phyloP scores from a whole-genome alignment of 1,284 basidiomycete species.

The Sporisorium iseilematis-ciliati region DNA sequence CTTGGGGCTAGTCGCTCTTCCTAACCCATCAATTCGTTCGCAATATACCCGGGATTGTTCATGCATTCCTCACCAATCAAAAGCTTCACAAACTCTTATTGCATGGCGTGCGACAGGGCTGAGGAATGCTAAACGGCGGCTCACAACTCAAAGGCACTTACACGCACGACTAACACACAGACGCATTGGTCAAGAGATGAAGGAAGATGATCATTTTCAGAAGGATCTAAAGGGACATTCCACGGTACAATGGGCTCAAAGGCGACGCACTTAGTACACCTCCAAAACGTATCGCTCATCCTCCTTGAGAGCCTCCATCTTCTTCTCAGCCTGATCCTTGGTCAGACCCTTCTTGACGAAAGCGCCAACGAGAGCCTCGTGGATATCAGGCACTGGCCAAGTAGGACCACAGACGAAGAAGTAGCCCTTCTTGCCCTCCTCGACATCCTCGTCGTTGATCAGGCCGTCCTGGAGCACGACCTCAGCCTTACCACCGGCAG shows the following conservation, averaged over 20 bases:
- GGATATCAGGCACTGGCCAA: conserved; percentile 98
- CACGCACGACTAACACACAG: not conserved
- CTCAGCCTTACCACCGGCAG: conserved; percentile 67
- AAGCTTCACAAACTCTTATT: not conserved
- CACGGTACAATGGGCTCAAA: not conserved
- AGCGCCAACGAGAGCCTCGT: conserved; percentile 86
- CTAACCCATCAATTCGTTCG: not conserved
- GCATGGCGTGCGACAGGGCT: not conserved
- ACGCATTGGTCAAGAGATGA: not conserved
- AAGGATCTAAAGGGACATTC: not conserved
- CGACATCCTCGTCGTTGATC: conserved; percentile 45
- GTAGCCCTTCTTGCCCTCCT: conserved; percentile 71
- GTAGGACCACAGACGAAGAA: conserved; percentile 99
- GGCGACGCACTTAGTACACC: conserved; percentile 73
- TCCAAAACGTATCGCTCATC: conserved; percentile 97
- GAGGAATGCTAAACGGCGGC: not conserved
- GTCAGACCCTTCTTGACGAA: conserved; percentile 79
- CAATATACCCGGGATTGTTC: conserved; percentile 24
- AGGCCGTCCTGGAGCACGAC: conserved; percentile 73
- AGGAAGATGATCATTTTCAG: not conserved
- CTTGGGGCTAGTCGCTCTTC: conserved; percentile 55
- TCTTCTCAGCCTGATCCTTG: conserved; percentile 80
- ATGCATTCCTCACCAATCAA: not conserved
- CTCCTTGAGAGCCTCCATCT: conserved; percentile 92
- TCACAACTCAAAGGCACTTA: too few relatives aligned